Percentiles rank a stretch among this genome's conserved stretches.
These are phyloP conservation scores for Diaporthe sp. DNA, from an alignment of 2,329 filamentous ascomycete genomes.

Conservation along the genomic window DNA sequence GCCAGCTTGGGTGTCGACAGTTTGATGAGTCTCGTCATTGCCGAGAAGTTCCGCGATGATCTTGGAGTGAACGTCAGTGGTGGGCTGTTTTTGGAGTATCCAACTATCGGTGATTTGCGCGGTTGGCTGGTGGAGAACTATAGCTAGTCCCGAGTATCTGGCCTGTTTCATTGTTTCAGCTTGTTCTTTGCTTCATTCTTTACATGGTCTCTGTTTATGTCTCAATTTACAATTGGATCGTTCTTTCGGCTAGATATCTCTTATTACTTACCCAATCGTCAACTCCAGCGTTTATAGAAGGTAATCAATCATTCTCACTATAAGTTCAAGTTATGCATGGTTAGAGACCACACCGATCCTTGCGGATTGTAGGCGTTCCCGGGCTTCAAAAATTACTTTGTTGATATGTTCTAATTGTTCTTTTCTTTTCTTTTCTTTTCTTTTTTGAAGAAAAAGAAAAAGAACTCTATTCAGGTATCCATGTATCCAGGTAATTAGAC, in stretches of 20 bases:
- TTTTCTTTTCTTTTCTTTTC: too few species aligned
- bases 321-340: too few species aligned
- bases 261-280: neutral
- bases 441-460: too few species aligned
- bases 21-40: conserved; percentile 6
- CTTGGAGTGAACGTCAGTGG: conserved; percentile 2
- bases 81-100: conserved; percentile 5
- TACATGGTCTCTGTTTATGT: neutral
- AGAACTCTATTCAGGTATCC: too few species aligned
- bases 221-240: neutral
- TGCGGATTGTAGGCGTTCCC: too few species aligned
- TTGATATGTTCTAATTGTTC: too few species aligned
- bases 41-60: conserved; percentile 7
- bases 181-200: neutral
- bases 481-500: too few species aligned
- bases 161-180: neutral
- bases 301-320: neutral
- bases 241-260: neutral
- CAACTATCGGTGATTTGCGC: conserved; percentile 18
- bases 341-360: too few species aligned
- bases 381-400: too few species aligned
- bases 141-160: neutral
- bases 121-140: conserved; percentile 25
- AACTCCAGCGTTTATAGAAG: neutral
- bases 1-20: conserved; percentile 3